These are phyloP conservation scores for Leccinum subgranulosum DNA, from an alignment of 768 basidiomycete genomes.

Conservation along the genomic window DNA sequence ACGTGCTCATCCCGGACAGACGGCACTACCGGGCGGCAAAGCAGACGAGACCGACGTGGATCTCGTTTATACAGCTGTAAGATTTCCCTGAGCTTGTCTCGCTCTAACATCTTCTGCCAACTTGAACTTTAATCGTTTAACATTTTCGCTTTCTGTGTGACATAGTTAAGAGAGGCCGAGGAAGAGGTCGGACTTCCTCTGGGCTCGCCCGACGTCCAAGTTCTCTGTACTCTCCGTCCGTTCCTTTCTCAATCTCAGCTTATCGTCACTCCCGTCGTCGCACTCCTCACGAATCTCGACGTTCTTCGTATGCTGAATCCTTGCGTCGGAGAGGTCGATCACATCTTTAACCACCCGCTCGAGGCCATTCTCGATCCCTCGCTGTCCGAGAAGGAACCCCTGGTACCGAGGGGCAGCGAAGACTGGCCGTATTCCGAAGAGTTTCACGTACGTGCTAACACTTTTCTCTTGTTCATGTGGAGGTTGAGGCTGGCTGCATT, in stretches of 20 bases:
- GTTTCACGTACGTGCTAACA: conserved; percentile 53
- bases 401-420: conserved; percentile 59
- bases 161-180: conserved; percentile 74
- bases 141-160: background rate
- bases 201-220: conserved; percentile 52
- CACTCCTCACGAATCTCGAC: conserved; percentile 52
- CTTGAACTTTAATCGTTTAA: background rate
- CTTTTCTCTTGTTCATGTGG: background rate
- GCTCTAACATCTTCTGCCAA: background rate
- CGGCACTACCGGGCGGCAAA: conserved; percentile 81
- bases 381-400: conserved; percentile 36
- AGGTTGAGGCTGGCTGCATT: background rate
- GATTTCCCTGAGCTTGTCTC: conserved; percentile 21
- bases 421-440: conserved; percentile 81
- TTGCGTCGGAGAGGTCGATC: conserved; percentile 65
- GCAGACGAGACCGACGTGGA: conserved; percentile 62
- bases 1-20: conserved; percentile 75
- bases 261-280: conserved; percentile 78
- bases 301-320: conserved; percentile 54
- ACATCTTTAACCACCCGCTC: conserved; percentile 79
- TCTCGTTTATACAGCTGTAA: conserved; percentile 72
- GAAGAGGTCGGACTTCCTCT: conserved; percentile 80
- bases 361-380: conserved; percentile 66
- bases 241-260: conserved; percentile 65
- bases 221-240: conserved; percentile 60